phyloP scores from a whole-genome alignment of 179 eudicot species.

The Silene vulgaris region DNA sequence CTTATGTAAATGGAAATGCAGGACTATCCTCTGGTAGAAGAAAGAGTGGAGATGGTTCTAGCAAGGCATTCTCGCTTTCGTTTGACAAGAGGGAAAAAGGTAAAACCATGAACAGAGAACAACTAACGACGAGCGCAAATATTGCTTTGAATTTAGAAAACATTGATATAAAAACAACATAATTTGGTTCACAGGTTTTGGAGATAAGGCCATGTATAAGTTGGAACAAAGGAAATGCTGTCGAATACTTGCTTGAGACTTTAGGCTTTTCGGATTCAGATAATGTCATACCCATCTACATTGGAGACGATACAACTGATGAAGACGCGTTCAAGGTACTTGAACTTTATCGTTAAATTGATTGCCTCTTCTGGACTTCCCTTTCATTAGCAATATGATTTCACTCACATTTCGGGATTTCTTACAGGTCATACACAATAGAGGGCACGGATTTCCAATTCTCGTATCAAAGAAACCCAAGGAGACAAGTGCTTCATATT shows the following conservation, averaged over 20 bases:
- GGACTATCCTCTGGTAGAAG: constrained; percentile 51
- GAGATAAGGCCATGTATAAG: constrained; percentile 76
- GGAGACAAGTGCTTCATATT: constrained; percentile 58
- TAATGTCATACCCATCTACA: constrained; percentile 63
- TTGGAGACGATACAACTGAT: constrained; percentile 83
- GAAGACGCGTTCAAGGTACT: constrained; percentile 93
- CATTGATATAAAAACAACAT: too few species aligned
- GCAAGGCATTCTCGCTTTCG: constrained; percentile 48
- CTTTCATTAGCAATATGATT: not conserved
- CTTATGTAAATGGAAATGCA: constrained; percentile 25
- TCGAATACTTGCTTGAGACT: constrained; percentile 65
- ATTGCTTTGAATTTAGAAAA: not conserved
- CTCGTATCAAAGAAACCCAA: constrained; percentile 57
- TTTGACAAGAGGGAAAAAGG: constrained; percentile 57
- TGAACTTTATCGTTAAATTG: not conserved
- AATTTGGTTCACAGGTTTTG: constrained; percentile 35
- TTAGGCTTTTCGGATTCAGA: constrained; percentile 47
- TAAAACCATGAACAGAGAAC: constrained; percentile 4
- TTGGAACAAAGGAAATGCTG: constrained; percentile 94
- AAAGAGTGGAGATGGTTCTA: constrained; percentile 40
- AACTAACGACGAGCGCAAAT: not conserved
- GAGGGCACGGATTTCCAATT: constrained; percentile 69
- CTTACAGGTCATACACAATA: constrained; percentile 47
- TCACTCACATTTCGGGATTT: not conserved
- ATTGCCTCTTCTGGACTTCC: not conserved